phyloP scores from a whole-genome alignment of 257 asterid species.

The Fraxinus pennsylvanica region DNA sequence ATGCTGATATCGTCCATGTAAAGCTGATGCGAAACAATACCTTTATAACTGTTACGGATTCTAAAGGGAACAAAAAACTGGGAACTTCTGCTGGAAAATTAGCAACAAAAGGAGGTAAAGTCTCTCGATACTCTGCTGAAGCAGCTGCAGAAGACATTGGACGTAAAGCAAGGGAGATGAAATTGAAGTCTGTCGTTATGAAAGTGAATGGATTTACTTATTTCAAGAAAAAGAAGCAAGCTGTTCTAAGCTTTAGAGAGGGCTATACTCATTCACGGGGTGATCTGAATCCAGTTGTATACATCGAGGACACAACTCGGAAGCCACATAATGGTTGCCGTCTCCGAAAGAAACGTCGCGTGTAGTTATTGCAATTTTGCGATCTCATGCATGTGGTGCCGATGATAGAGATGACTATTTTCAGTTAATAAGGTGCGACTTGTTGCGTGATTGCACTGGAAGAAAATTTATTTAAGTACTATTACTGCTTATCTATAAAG shows the following conservation, averaged over 20 bases:
- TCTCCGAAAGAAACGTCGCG: slow-evolving; percentile 66
- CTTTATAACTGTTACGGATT: slow-evolving; percentile 75
- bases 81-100: slow-evolving; percentile 74
- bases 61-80: slow-evolving; percentile 69
- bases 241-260: slow-evolving; percentile 71
- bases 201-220: slow-evolving; percentile 73
- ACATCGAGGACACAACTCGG: slow-evolving; percentile 82
- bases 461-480: slow-evolving; percentile 9
- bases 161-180: slow-evolving; percentile 63
- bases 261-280: slow-evolving; percentile 75
- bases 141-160: slow-evolving; percentile 90
- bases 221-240: slow-evolving; percentile 77
- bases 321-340: slow-evolving; percentile 93
- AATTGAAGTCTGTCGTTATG: slow-evolving; percentile 72
- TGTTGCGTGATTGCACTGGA: slow-evolving; percentile 8
- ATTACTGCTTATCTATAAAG: slow-evolving; percentile 12
- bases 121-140: slow-evolving; percentile 67
- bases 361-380: slow-evolving; percentile 40
- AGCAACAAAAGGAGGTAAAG: slow-evolving; percentile 68
- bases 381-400: slow-evolving; percentile 12
- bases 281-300: slow-evolving; percentile 66
- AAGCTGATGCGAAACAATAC: slow-evolving; percentile 85
- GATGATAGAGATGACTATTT: slow-evolving; percentile 43
- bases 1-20: slow-evolving; percentile 86
- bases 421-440: slow-evolving; percentile 26